Base-by-base conservation (phyloP, 805 yeast species). In the Zygotorulaspora chibaensis region DNA sequence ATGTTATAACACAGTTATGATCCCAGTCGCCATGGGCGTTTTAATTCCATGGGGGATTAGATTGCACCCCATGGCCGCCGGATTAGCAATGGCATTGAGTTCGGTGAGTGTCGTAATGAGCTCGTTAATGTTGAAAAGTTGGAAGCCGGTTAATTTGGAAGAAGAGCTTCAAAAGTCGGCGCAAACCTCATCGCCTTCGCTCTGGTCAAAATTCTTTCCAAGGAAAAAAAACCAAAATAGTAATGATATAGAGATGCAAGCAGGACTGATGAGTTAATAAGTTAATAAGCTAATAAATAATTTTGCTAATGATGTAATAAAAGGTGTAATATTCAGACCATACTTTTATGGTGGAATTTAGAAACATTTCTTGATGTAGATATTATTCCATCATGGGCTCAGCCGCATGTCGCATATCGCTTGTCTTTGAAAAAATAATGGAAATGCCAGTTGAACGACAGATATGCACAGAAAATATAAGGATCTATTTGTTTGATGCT, bases 1-100 rank as follows among this genome's bases (percentile, higher is more conserved):
- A 8, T 69, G 88, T 35, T 91, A 91, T 67, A 91, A 91, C 58
- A 35, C 85, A 13, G 69, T 86, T 25, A 91, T 93, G 83, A 74
- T 91, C 29, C 99, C 98, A 2, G 76, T 91, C 54, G 96, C 98
- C 0, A 91, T 95, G 83, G 97, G 97, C 1, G 76, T 84, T n/a
- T 72, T 91, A 44, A 75, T 81, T 40, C 96, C 95, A 1, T 80
- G 83, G 67, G 83, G 85, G 30, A 72, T 87, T 40, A 77, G 84
- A 43, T 68, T 90, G 54, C 87, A 87, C 42, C 99, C 98, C 2
- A 81, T 87, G 62, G 78, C 87, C 60, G 98, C 98, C 1, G 88
- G 93, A 35, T 77, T 82, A 11, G 85, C 96, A 1, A 93, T 93
- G 98, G 96, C 96, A 0, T 73, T 88, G 57, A 87, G 96, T 53